A percentile compares a stretch with the other conserved stretches of the same genome.
phyloP scores from a whole-genome alignment of 1,284 basidiomycete genomes.

The Trametes sp. region DNA sequence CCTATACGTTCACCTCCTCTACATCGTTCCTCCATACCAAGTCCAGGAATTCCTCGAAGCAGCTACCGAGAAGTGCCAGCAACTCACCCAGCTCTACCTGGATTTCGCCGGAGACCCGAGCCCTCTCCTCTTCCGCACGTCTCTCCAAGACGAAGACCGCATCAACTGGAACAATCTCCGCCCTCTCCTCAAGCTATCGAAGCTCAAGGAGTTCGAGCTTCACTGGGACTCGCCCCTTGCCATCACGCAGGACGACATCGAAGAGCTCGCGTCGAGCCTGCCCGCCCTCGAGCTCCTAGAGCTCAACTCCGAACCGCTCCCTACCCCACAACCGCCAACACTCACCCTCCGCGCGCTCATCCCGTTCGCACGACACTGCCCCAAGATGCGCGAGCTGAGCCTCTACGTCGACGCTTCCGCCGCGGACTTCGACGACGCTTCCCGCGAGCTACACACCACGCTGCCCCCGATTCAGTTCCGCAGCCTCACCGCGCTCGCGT shows the following conservation, averaged over 20 bases:
- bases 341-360: constrained; percentile 60
- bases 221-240: constrained; percentile 59
- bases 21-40: constrained; percentile 48
- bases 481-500: constrained; percentile 47
- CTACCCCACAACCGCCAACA: constrained; percentile 36
- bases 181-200: constrained; percentile 54
- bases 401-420: constrained; percentile 55
- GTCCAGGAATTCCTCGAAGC: constrained; percentile 53
- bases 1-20: constrained; percentile 57
- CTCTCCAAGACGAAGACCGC: constrained; percentile 35
- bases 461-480: constrained; percentile 44
- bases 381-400: constrained; percentile 56
- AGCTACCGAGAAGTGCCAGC: constrained; percentile 55
- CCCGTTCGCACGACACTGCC: constrained; percentile 62
- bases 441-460: constrained; percentile 20
- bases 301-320: constrained; percentile 59
- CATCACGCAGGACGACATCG: constrained; percentile 55
- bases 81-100: constrained; percentile 51
- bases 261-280: constrained; percentile 58
- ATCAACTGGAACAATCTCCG: constrained; percentile 56
- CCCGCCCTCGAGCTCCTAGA: constrained; percentile 54
- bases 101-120: constrained; percentile 35
- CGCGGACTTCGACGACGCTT: constrained; percentile 34
- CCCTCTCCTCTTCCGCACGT: constrained; percentile 18
- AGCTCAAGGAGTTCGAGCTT: constrained; percentile 58